These are phyloP conservation scores for Huntiella moniliformis DNA, from an alignment of 2,329 filamentous ascomycete species.

Conservation along the genomic window DNA sequence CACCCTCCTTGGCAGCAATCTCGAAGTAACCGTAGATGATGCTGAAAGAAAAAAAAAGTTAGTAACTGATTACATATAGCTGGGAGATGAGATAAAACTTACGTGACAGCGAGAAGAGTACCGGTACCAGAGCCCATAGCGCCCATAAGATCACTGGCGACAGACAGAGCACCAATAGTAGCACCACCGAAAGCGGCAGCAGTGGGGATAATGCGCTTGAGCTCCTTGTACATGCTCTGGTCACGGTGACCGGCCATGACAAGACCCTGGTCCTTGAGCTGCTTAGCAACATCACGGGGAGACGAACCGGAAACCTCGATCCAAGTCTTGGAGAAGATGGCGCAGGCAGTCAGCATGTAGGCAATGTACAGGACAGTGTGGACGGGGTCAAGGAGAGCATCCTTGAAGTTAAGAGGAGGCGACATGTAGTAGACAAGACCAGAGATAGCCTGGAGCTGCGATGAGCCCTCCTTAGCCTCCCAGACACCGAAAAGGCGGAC, in stretches of 20 bases:
- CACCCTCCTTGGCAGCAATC: conserved; percentile 96
- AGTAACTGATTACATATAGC: conserved; percentile 14
- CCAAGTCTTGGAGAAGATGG: conserved; percentile 99
- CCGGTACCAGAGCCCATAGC: conserved; percentile 92
- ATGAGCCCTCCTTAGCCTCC: conserved; percentile 91
- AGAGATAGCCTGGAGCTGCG: conserved; percentile 82
- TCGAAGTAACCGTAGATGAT: conserved; percentile 99
- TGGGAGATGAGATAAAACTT: conserved; percentile 28
- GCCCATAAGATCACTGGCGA: conserved; percentile 86
- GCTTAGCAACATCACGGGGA: conserved; percentile 95
- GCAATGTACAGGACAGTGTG: conserved; percentile 89
- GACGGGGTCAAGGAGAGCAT: conserved; percentile 88
- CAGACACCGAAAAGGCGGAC: conserved; percentile 95
- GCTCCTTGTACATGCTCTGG: conserved; percentile 99
- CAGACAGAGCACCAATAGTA: conserved; percentile 93
- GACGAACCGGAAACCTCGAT: conserved; percentile 97
- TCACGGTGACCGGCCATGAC: conserved; percentile 99
- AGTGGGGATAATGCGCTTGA: conserved; percentile 97
- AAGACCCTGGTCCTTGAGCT: conserved; percentile 97
- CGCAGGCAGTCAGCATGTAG: conserved; percentile 96
- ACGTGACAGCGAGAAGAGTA: conserved; percentile 96
- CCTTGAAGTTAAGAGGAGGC: conserved; percentile 90
- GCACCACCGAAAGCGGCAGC: conserved; percentile 96
- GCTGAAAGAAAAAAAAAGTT: conserved; percentile 26
- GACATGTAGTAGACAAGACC: conserved; percentile 99